Percentiles rank a stretch among this genome's conserved stretches.
These are phyloP conservation scores for Neofusicoccum umdonicola DNA, from an alignment of 2,329 filamentous ascomycete genomes.

Conservation along the genomic window DNA sequence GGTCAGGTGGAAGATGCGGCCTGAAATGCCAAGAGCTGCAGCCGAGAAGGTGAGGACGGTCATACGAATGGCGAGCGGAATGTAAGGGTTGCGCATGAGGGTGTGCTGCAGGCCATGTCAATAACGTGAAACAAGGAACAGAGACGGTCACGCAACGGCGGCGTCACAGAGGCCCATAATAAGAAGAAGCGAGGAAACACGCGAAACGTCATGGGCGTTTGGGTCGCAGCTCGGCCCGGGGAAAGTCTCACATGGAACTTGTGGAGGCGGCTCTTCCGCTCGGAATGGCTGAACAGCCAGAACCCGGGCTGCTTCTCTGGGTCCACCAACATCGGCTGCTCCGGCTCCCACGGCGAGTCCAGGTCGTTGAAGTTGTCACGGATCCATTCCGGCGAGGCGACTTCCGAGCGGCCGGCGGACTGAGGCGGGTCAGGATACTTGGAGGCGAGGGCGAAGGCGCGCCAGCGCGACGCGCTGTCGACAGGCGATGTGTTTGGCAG, in stretches of 20 bases:
- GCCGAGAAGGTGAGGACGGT: conserved; percentile 80
- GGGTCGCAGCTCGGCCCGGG: conserved; percentile 1
- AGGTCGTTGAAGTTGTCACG: conserved; percentile 49
- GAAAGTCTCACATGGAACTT: conserved; percentile 51
- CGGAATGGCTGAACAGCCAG: conserved; percentile 47
- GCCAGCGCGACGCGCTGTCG: conserved; percentile 39
- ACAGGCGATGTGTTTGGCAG: conserved; percentile 33
- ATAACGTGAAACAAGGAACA: conserved; percentile 9
- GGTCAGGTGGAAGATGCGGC: conserved; percentile 69
- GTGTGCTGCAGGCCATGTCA: conserved; percentile 44
- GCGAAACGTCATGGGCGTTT: conserved; percentile 9
- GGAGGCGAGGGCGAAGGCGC: conserved; percentile 34
- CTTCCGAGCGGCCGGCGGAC: conserved; percentile 35
- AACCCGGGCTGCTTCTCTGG: conserved; percentile 49
- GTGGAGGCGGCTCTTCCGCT: conserved; percentile 54
- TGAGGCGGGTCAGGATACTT: conserved; percentile 26
- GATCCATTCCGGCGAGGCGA: conserved; percentile 47
- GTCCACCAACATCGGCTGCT: conserved; percentile 50
- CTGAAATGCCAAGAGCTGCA: conserved; percentile 74
- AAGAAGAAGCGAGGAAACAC: background rate
- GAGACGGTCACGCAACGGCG: conserved; percentile 3
- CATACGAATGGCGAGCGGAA: conserved; percentile 79
- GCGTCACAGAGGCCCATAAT: conserved; percentile 10
- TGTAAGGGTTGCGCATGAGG: conserved; percentile 76
- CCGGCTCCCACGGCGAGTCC: conserved; percentile 52